phyloP scores from a whole-genome alignment of 306 rosid genomes.

The Pyrus pyrifolia region DNA sequence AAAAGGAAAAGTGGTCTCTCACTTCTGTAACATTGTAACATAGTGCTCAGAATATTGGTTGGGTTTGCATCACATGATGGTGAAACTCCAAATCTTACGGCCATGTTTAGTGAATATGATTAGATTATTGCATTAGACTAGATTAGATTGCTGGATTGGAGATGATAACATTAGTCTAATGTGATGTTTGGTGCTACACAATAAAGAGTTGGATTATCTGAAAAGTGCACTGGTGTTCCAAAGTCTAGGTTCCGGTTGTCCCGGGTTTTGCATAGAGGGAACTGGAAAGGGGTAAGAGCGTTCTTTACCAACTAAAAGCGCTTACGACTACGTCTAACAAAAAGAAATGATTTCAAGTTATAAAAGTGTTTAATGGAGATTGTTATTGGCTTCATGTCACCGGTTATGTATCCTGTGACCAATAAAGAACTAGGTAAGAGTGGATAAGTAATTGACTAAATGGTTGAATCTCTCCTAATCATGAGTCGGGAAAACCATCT shows the following conservation, averaged over 20 bases:
- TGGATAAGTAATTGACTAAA: no score
- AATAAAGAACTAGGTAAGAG: no score
- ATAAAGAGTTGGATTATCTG: background rate
- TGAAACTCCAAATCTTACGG: conserved; percentile 1
- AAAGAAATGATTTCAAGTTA: background rate
- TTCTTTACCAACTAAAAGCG: background rate
- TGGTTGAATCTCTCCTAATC: background rate
- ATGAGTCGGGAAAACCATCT: background rate
- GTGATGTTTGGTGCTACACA: background rate
- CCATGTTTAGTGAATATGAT: no score
- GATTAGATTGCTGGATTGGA: background rate
- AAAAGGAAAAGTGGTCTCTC: conserved; percentile 26
- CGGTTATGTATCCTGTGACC: background rate
- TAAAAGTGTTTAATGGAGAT: background rate
- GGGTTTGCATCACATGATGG: conserved; percentile 13
- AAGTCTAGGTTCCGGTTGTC: background rate
- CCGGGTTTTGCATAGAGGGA: background rate
- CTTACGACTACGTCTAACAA: no score
- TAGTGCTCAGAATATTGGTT: conserved; percentile 34
- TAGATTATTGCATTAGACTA: no score
- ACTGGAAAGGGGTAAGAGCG: background rate
- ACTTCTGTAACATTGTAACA: conserved; percentile 18
- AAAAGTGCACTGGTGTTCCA: background rate
- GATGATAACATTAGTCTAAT: background rate
- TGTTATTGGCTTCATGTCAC: background rate